Evolutionary conservation across 2,329 filamentous ascomycete genomes (phyloP), one percentile per base, ranked within the genome.

Genomic region (Purpureocillium takamizusanense): DNA sequence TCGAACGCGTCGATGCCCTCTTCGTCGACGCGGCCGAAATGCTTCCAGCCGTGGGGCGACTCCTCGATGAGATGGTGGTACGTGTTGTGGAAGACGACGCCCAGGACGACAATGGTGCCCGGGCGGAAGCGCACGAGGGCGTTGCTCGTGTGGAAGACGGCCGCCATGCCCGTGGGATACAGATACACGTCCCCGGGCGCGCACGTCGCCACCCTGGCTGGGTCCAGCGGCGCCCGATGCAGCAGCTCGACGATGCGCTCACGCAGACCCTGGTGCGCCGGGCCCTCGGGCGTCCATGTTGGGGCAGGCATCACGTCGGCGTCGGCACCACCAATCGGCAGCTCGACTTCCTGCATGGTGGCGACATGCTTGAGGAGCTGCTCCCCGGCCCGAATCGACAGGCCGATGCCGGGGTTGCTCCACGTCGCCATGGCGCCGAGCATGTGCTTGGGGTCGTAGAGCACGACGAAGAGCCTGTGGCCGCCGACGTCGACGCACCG

Each of bases 91-190:
- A 76, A 78, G 3, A 69, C 54, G n/a, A 70, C 54, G 7, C 74
- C 73, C 18, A 77, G 59, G 11, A 70, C 53, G 7, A 68, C 61
- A 5, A 62, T 56, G 27, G 55, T 59, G 3, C 57, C 53, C 0
- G 57, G 52, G 2, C 60, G 55, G 23, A 59, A 47, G 18, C 52
- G 47, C 3, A 56, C 42, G 9, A 74, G 47, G 3, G 59, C 53
- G 31, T 57, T 56, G 28, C 67, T 66, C 2, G 62, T 43, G 17
- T 62, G 53, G 39, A 65, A 70, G 10, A 78, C 65, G 18, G 66
- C 61, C 1, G 65, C 65, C 72, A 78, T 78, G 18, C 74, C 74
- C 0, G 69, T 69, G 5, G 66, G 63, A 47, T 70, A 76, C 15
- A 78, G 55, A 36, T 63, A 74, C 10, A 78, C 63, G 42, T 78